Evolutionary conservation across 352 stramenopile species (phyloP), one percentile per base, ranked within the genome.

Genomic region (Peronospora farinosa): DNA sequence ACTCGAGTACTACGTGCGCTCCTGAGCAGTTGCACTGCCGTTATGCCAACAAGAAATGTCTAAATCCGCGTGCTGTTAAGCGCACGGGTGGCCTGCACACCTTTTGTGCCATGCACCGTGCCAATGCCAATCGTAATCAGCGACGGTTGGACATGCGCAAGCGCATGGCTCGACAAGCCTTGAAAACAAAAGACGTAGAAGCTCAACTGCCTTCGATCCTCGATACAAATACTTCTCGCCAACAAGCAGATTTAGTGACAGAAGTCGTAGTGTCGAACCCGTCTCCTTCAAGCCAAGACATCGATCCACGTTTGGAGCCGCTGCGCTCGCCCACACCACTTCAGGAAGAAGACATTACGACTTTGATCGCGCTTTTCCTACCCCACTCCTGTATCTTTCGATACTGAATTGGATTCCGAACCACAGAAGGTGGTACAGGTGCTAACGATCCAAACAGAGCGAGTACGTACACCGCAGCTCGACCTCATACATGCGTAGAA

Each of bases 51-150:
- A 88, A 88, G 28, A 69, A 72, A 21, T 88, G 77, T 47, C 47
- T 66, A 1, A 72, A 74, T 31, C 50, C 62, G 10, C 77, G 77
- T 35, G 67, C 70, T 9, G 42, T 74, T 31, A 86, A 86, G 41
- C 69, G 64, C 25, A 80, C 68, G 6, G 77, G 77, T 2, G 66
- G 69, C 3, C 48, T 88, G 15, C 77, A 88, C 60, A 79, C 69
- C 19, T 78, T 84, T 35, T 88, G 77, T 38, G 63, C 78, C 33
- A 62, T 75, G 47, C 77, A 88, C 48, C 72, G 77, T 1, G 60
- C 62, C 21, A 77, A 82, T 21, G 77, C 77, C 28, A 88, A 88
- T 47, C 73, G 71, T n/a, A 84, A 86, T 44, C 77, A 88, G 51
- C 75, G 74, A 37, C 66, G 74, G 16, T 59, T 83, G 0, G 74